Evolutionary conservation across 768 basidiomycete species (phyloP), one percentile per base, ranked within the genome.

Genomic region (Leucocoprinus leucothites): DNA sequence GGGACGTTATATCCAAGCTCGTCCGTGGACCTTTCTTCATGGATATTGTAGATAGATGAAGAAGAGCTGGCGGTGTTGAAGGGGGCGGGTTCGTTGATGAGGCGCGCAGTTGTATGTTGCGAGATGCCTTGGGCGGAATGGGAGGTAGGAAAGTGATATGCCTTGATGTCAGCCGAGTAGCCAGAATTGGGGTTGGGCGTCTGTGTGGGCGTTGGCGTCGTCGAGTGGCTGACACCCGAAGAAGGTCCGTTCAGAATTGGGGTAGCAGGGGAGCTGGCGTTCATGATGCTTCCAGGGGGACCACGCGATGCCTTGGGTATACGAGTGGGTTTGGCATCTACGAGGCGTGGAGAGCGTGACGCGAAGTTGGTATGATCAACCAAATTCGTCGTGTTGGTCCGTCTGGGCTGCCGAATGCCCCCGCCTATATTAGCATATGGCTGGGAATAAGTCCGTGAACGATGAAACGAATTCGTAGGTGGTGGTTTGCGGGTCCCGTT

Each of bases 71-170:
- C 50, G 74, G 80, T 66, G 18, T 73, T 63, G 61, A 88, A 87
- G 6, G 87, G 87, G 21, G 87, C 68, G 2, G 79, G 73, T 70
- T 90, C 87, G 62, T 87, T 78, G 62, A 87, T 67, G 38, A 89
- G 71, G 26, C 73, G 81, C 5, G 81, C 73, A 69, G 74, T 38
- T 4, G 53, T 24, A 43, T 57, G 49, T 40, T 49, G 3, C 48
- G 60, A 22, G 41, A 69, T 64, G 26, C 69, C 67, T 58, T 66
- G 66, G 47, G 68, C 68, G 13, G 63, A 68, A 35, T 71, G 65
- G 8, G 66, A 66, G 26, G 63, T 64, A 21, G 66, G 54, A 19
- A 49, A 49, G 40, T 56, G 36, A 24, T 35, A 44, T 9, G 54
- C 16, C 19, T 24, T 42, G 16, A 36, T 31, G 13, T 49, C 47